Evolutionary conservation across 345 rosid genomes (phyloP).

Genomic region (Eucalyptus rudis): DNA sequence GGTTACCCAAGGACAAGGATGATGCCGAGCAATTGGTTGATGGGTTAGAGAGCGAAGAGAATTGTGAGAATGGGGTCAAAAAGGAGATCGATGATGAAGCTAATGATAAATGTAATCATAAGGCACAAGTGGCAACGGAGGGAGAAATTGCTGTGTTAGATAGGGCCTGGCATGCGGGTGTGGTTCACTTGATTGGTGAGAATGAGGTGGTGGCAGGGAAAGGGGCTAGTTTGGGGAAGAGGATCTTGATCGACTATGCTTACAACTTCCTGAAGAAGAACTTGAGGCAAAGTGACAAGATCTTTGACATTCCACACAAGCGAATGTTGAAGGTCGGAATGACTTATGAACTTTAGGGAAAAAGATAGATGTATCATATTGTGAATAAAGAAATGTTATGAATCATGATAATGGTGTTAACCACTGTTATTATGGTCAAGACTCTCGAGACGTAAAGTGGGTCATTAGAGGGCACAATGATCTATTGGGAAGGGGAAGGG

Average conservation of each 20-base stretch:
- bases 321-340: constrained; percentile 50
- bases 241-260: constrained; percentile 22
- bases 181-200: constrained; percentile 42
- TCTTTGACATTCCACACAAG: constrained; percentile 30
- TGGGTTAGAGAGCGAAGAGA: not conserved
- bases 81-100: not conserved
- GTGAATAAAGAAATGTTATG: not conserved
- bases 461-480: not conserved
- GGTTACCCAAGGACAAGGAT: not conserved
- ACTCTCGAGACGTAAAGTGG: not conserved
- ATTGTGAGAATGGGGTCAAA: not conserved
- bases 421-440: not conserved
- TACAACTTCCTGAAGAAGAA: constrained; percentile 32
- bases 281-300: constrained; percentile 18
- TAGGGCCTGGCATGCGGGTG: constrained; percentile 17
- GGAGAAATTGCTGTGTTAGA: constrained; percentile 17
- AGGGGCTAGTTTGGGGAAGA: constrained; percentile 20
- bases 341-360: constrained; percentile 29
- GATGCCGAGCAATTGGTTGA: not conserved
- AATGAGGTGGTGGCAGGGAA: constrained; percentile 18
- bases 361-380: no score
- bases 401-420: not conserved
- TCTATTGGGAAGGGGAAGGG: not conserved
- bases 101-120: not conserved
- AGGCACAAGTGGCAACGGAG: not conserved